Percentiles rank a stretch among this genome's conserved stretches.
phyloP scores from a whole-genome alignment of 768 basidiomycete genomes.

The Amanita muscaria region DNA sequence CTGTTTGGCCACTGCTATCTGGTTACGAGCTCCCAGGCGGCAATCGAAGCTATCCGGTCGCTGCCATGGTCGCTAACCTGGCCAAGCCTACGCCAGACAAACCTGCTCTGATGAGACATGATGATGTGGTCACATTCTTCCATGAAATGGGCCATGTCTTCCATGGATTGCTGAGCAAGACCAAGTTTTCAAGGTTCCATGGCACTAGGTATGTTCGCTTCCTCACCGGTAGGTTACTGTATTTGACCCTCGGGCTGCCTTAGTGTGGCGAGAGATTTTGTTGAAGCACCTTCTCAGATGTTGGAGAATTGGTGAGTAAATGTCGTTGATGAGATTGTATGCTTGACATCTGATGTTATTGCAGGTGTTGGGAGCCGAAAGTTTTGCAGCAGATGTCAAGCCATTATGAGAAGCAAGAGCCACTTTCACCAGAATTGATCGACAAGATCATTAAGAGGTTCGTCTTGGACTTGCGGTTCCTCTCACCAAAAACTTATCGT shows the following conservation, averaged over 20 bases:
- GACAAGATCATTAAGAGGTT: constrained; percentile 75
- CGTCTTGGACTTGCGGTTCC: constrained; percentile 5
- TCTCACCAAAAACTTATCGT: not conserved
- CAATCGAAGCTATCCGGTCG: constrained; percentile 59
- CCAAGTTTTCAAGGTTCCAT: constrained; percentile 71
- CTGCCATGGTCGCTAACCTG: constrained; percentile 87
- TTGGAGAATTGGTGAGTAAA: constrained; percentile 70
- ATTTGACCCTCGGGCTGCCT: not conserved
- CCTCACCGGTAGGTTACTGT: not conserved
- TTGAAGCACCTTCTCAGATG: constrained; percentile 90
- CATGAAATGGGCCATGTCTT: constrained; percentile 83
- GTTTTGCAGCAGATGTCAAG: constrained; percentile 72
- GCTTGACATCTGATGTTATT: not conserved
- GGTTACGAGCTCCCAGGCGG: constrained; percentile 54
- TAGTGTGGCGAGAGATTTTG: constrained; percentile 71
- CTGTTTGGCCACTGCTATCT: constrained; percentile 69
- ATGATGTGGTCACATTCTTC: constrained; percentile 86
- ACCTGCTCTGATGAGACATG: constrained; percentile 80
- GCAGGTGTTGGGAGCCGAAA: constrained; percentile 73
- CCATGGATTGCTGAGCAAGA: constrained; percentile 60
- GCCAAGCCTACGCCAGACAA: constrained; percentile 76
- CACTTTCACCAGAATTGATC: constrained; percentile 64
- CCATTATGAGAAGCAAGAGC: constrained; percentile 69
- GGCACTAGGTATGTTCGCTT: constrained; percentile 49
- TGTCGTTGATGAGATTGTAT: not conserved